Evolutionary conservation across 768 basidiomycete genomes (phyloP).

Genomic region (Amanita subjunquillea): DNA sequence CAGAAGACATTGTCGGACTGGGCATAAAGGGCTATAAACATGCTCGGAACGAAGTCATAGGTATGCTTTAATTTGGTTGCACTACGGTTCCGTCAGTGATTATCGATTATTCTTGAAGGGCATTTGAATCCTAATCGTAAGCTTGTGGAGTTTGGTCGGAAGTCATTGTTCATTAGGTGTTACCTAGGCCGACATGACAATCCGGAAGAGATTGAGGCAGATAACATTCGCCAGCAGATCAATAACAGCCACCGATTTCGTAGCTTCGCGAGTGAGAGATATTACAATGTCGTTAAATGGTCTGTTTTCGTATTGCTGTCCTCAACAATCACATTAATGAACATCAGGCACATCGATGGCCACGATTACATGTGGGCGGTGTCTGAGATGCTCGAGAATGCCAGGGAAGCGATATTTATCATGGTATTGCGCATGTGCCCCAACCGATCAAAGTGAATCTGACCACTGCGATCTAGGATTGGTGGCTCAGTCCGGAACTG

Average conservation of each 20-base stretch:
- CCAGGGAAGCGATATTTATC: conserved; percentile 82
- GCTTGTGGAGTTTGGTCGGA: conserved; percentile 4
- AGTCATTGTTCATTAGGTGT: background rate
- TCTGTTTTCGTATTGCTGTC: conserved; percentile 15
- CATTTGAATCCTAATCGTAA: conserved; percentile 35
- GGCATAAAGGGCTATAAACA: background rate
- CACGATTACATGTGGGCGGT: conserved; percentile 97
- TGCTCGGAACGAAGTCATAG: conserved; percentile 24
- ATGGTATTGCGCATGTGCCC: conserved; percentile 31
- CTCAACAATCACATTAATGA: conserved; percentile 10
- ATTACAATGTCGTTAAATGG: conserved; percentile 78
- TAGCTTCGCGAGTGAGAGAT: conserved; percentile 70
- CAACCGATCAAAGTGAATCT: background rate
- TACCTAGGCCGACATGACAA: conserved; percentile 62
- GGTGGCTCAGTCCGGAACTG: conserved; percentile 94
- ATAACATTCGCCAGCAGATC: conserved; percentile 67
- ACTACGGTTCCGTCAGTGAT: background rate
- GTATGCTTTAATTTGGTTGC: conserved; percentile 10
- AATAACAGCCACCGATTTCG: conserved; percentile 72
- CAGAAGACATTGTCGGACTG: background rate
- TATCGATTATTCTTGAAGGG: conserved; percentile 13
- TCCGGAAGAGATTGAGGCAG: conserved; percentile 59
- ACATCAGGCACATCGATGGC: conserved; percentile 72
- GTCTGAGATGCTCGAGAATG: conserved; percentile 79
- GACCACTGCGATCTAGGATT: conserved; percentile 32